Conservation (phyloP, 257 asterid species). For the Henckelia pumila region DNA sequence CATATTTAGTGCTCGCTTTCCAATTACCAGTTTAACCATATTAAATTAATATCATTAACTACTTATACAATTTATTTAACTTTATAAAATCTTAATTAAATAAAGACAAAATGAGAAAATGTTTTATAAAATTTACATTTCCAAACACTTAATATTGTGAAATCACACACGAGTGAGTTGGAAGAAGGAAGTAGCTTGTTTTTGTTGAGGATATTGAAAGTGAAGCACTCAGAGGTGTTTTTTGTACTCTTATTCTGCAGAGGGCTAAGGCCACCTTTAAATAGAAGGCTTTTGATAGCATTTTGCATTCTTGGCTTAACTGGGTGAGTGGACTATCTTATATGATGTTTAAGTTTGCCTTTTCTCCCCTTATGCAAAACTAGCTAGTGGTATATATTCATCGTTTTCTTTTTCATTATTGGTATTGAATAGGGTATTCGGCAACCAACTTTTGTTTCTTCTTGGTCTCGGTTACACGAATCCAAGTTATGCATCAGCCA, state of each 20-base stretch:
- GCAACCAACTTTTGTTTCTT: slow-evolving; percentile 92
- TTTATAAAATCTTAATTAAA: too few relatives aligned
- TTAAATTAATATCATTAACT: too few relatives aligned
- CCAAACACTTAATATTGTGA: too few relatives aligned
- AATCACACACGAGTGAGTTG: too few relatives aligned
- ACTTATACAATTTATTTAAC: too few relatives aligned
- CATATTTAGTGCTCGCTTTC: too few relatives aligned
- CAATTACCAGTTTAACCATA: too few relatives aligned
- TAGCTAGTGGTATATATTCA: slow-evolving; percentile 17
- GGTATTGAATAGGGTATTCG: slow-evolving; percentile 60
- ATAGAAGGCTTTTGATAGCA: slow-evolving; percentile 51
- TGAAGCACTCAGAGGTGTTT: too few relatives aligned
- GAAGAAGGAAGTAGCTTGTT: too few relatives aligned
- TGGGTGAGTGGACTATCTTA: slow-evolving; percentile 53
- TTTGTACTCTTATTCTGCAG: slow-evolving; percentile 39
- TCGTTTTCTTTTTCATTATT: slow-evolving; percentile 15
- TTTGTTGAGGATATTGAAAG: too few relatives aligned
- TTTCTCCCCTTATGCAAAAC: slow-evolving; percentile 5
- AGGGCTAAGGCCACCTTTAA: slow-evolving; percentile 67
- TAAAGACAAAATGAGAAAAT: too few relatives aligned
- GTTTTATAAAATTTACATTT: too few relatives aligned
- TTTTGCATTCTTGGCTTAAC: slow-evolving; percentile 95
- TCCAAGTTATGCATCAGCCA: slow-evolving; percentile 53
- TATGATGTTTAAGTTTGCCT: background rate
- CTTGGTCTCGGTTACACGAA: slow-evolving; percentile 93